phyloP scores from a whole-genome alignment of 257 asterid genomes.

The Gardenia jasminoides region DNA sequence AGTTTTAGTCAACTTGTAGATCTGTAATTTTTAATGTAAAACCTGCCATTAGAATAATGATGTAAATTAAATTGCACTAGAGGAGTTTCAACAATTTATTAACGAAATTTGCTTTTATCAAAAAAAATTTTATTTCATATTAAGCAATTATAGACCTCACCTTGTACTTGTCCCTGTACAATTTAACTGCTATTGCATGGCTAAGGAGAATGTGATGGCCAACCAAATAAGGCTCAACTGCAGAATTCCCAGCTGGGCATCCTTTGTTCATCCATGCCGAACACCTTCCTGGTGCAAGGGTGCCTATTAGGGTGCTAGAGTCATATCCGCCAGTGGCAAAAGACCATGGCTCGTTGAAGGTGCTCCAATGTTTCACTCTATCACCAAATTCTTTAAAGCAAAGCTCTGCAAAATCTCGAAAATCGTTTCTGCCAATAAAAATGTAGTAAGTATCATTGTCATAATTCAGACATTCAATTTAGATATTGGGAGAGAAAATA shows the following conservation, averaged over 20 bases:
- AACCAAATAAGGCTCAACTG: slow-evolving; percentile 54
- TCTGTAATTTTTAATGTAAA: too few relatives aligned
- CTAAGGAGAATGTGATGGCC: slow-evolving; percentile 44
- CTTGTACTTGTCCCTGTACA: slow-evolving; percentile 44
- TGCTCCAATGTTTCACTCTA: slow-evolving; percentile 57
- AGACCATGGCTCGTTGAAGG: slow-evolving; percentile 46
- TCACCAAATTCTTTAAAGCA: slow-evolving; percentile 53
- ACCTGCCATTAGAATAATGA: too few relatives aligned
- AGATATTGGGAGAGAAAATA: too few relatives aligned
- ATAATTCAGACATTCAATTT: too few relatives aligned
- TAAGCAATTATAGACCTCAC: slow-evolving; percentile 7
- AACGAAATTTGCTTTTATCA: too few relatives aligned
- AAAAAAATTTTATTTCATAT: background rate
- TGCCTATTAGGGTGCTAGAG: slow-evolving; percentile 28
- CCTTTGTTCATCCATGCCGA: slow-evolving; percentile 27
- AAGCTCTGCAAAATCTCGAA: slow-evolving; percentile 37
- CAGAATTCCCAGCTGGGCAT: slow-evolving; percentile 43
- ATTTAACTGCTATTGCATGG: slow-evolving; percentile 38
- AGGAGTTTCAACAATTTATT: too few relatives aligned
- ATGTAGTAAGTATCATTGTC: too few relatives aligned
- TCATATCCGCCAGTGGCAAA: slow-evolving; percentile 43
- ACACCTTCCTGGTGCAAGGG: slow-evolving; percentile 54
- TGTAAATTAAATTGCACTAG: too few relatives aligned
- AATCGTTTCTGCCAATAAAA: slow-evolving; percentile 31
- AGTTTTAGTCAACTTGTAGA: too few relatives aligned